Base-by-base conservation (phyloP, 2,329 filamentous ascomycete genomes). In the Raffaelea ambrosiae region DNA sequence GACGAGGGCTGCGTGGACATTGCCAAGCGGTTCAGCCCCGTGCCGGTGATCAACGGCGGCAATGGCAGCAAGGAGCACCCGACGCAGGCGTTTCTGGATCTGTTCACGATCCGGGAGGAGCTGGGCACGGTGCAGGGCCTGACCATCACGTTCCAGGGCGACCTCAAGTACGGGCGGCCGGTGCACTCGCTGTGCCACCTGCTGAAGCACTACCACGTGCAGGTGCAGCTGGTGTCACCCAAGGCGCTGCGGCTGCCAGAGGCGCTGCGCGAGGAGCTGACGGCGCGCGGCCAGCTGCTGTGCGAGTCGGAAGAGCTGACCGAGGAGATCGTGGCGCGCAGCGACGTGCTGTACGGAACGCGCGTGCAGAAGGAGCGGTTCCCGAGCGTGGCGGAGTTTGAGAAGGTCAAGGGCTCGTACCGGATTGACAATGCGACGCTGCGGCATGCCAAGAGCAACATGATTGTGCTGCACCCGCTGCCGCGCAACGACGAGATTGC, bases 61-160 rank as follows among this genome's bases (percentile, higher is more conserved):
- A 98, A 98, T 64, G 93, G 93, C 54, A 89, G 86, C 68, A 83
- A 88, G 59, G 93, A 98, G 71, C 93, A 98, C 69, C 93, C 93
- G 1, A 98, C 93, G 0, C 93, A 98, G 69, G 93, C 93, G 0
- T 93, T 98, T 77, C 74, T 98, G 20, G 93, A 98, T 61, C 83
- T 98, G 49, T 98, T 96, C 74, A 97, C 93, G 47, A 98, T 98
- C 61, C 88, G 93, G 57, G 93, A 98, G 68, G 93, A 98, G 67
- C 77, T 97, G 9, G 93, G 93, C 54, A 96, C 90, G 0, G 91
- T 97, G 48, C 90, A 91, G 62, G 91, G 91, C 46, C 74, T 98
- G 54, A 97, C 88, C 40, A 94, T 98, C 61, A 98, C 93, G 44
- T 98, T 98, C 66, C 77, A 88, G 40, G 93, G 93, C 59, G 93